These are phyloP conservation scores for Peterozyma toletana DNA, from an alignment of 805 yeast genomes.

Conservation along the genomic window DNA sequence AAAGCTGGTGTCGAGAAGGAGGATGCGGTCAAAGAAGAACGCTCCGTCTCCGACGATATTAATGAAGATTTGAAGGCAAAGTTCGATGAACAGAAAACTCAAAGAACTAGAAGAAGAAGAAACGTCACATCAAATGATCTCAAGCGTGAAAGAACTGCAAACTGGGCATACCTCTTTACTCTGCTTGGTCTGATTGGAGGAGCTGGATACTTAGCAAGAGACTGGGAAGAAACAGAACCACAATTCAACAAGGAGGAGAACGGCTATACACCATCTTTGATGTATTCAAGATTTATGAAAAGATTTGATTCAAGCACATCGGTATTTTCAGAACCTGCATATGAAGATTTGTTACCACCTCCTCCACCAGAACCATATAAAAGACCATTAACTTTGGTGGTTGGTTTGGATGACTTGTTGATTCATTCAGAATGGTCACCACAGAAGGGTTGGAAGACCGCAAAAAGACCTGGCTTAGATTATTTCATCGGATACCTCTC, in stretches of 20 bases:
- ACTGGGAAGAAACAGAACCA: constrained; percentile 74
- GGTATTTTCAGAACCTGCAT: constrained; percentile 88
- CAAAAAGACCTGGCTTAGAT: constrained; percentile 97
- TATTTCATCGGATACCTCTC: constrained; percentile 92
- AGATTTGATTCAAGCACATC: constrained; percentile 72
- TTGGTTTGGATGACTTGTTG: constrained; percentile 83
- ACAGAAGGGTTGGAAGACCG: constrained; percentile 95
- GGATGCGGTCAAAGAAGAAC: constrained; percentile 4
- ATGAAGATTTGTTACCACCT: constrained; percentile 88
- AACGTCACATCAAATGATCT: constrained; percentile 63
- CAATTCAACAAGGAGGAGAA: constrained; percentile 38
- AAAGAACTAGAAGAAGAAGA: constrained; percentile 38
- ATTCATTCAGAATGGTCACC: constrained; percentile 91
- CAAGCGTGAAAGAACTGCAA: constrained; percentile 79
- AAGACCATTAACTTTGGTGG: constrained; percentile 84
- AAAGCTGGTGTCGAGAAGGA: constrained; percentile 76
- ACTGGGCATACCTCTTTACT: constrained; percentile 55
- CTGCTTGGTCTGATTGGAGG: constrained; percentile 50
- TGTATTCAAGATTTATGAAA: constrained; percentile 62
- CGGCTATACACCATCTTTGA: constrained; percentile 60
- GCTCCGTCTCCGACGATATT: constrained; percentile 3
- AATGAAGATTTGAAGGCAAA: constrained; percentile 10
- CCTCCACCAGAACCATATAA: constrained; percentile 86
- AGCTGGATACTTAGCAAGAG: constrained; percentile 63
- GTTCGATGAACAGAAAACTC: constrained; percentile 5